phyloP scores from a whole-genome alignment of 1,139 yeast genomes.

The Taphrina wiesneri region DNA sequence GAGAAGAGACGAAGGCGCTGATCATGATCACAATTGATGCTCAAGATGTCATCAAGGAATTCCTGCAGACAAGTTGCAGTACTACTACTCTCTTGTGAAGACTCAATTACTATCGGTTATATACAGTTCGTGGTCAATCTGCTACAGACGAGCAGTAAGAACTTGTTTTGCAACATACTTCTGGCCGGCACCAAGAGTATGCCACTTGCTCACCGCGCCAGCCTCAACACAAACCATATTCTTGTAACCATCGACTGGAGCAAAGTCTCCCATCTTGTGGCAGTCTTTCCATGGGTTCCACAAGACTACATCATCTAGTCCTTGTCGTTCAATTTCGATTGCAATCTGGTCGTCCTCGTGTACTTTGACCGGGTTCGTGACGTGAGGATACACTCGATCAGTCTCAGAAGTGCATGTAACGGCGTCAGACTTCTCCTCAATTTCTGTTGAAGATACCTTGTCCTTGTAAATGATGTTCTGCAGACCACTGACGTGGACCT shows the following conservation, averaged over 20 bases:
- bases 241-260: slow-evolving; percentile 78
- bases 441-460: slow-evolving; percentile 53
- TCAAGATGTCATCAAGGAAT: too few species aligned
- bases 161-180: slow-evolving; percentile 71
- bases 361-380: neutral
- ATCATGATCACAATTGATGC: too few species aligned
- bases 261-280: slow-evolving; percentile 78
- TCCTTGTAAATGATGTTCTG: slow-evolving; percentile 71
- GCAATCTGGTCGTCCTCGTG: slow-evolving; percentile 12
- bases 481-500: slow-evolving; percentile 72
- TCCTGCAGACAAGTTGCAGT: too few species aligned
- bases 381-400: slow-evolving; percentile 32
- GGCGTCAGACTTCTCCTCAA: neutral
- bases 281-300: slow-evolving; percentile 97
- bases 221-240: slow-evolving; percentile 94
- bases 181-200: slow-evolving; percentile 62
- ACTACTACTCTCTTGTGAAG: too few species aligned
- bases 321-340: slow-evolving; percentile 9
- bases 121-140: neutral
- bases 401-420: slow-evolving; percentile 17
- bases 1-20: too few species aligned
- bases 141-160: slow-evolving; percentile 43
- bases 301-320: slow-evolving; percentile 56
- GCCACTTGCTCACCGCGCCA: slow-evolving; percentile 75
- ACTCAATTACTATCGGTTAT: too few species aligned